phyloP scores from a whole-genome alignment of 257 asterid genomes.

The Penstemon eatonii region DNA sequence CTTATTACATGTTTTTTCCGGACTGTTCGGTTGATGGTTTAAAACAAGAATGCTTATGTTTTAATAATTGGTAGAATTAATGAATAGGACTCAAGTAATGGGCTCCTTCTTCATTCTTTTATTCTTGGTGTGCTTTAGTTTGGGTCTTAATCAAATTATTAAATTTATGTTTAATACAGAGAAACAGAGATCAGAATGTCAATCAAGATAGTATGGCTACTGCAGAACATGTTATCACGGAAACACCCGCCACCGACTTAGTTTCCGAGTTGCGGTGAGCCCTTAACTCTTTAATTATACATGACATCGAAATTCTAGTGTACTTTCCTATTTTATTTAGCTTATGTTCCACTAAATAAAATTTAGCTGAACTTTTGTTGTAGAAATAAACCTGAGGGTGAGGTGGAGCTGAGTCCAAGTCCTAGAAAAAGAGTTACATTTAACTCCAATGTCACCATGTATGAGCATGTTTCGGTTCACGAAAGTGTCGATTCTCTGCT shows the following conservation, averaged over 20 bases:
- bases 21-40: neutral
- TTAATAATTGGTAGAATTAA: neutral
- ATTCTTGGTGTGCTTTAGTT: conserved; percentile 7
- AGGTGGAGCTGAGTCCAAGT: conserved; percentile 53
- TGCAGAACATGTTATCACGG: conserved; percentile 47
- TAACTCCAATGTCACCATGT: conserved; percentile 66
- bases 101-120: neutral
- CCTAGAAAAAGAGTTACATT: conserved; percentile 77
- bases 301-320: neutral
- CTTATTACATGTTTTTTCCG: neutral
- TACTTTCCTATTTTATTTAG: neutral
- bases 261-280: conserved; percentile 57
- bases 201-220: conserved; percentile 34
- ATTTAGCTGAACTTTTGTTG: conserved; percentile 25
- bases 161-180: conserved; percentile 43
- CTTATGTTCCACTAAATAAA: neutral
- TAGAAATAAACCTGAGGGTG: conserved; percentile 58
- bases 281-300: conserved; percentile 11
- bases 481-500: conserved; percentile 67
- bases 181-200: conserved; percentile 45
- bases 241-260: conserved; percentile 35
- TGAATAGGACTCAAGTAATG: neutral
- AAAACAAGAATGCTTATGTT: neutral
- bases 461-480: conserved; percentile 55
- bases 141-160: conserved; percentile 25